Evolutionary conservation across 1,139 yeast genomes (phyloP).

Genomic region (Saccharomyces hybrid): DNA sequence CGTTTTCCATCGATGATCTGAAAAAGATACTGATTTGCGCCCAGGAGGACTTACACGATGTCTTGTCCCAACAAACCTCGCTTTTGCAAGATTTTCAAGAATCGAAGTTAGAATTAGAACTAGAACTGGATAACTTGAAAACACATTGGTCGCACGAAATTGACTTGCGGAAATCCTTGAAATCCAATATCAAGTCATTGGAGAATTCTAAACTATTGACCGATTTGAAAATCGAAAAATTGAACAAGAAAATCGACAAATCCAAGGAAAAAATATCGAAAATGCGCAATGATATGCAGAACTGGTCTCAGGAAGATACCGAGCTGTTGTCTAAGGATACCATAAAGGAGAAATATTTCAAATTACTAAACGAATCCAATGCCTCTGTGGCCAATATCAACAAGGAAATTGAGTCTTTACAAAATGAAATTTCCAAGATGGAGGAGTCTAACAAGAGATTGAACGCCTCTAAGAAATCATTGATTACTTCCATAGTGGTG

Average conservation of each 20-base stretch:
- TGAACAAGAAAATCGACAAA: constrained; percentile 23
- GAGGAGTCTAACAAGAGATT: constrained; percentile 7
- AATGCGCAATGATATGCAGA: constrained; percentile 26
- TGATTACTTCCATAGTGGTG: neutral
- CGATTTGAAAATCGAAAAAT: constrained; percentile 26
- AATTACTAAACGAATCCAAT: neutral
- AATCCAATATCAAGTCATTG: constrained; percentile 28
- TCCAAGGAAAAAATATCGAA: constrained; percentile 17
- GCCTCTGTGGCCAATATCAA: neutral
- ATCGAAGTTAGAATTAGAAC: constrained; percentile 20
- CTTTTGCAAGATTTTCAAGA: constrained; percentile 26
- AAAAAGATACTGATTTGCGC: constrained; percentile 28
- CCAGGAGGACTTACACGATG: constrained; percentile 31
- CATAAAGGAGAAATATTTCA: constrained; percentile 1
- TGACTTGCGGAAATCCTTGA: constrained; percentile 26
- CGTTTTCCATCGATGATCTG: constrained; percentile 26
- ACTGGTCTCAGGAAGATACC: constrained; percentile 19
- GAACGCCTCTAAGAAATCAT: neutral
- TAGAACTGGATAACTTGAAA: constrained; percentile 27
- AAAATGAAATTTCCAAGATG: constrained; percentile 1
- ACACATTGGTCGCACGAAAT: constrained; percentile 30
- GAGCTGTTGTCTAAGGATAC: constrained; percentile 13
- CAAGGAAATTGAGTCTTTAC: neutral
- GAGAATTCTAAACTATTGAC: constrained; percentile 29
- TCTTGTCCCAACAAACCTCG: constrained; percentile 22